Conservation (phyloP, 192 early-diverging fungal genomes). For the Umbelopsis isabellina region DNA sequence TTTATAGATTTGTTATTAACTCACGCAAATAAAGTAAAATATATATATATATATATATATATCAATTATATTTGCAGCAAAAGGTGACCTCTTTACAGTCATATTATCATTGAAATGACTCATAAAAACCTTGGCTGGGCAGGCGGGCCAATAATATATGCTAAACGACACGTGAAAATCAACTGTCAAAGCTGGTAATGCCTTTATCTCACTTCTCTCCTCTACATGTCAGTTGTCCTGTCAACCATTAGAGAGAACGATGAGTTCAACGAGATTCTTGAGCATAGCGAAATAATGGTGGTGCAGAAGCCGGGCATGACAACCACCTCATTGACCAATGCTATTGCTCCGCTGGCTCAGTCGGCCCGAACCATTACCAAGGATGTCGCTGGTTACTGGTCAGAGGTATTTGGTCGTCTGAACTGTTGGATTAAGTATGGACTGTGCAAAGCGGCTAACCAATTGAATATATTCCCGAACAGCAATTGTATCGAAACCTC, state of each 20-base stretch:
- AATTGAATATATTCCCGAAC: background rate
- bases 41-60: no score
- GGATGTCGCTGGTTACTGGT: constrained; percentile 12
- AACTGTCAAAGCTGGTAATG: background rate
- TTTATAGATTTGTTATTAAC: background rate
- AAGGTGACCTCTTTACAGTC: no score
- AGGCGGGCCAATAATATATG: no score
- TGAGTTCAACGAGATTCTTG: background rate
- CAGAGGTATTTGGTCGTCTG: background rate
- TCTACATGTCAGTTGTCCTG: constrained; percentile 3
- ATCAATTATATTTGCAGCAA: no score
- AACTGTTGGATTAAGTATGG: background rate
- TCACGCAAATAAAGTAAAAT: background rate
- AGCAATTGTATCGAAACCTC: constrained; percentile 48
- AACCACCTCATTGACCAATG: background rate
- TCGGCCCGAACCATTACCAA: constrained; percentile 12
- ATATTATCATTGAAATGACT: no score
- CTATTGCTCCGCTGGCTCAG: constrained; percentile 5
- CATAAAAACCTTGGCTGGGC: no score
- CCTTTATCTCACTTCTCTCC: background rate
- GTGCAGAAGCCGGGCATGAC: background rate
- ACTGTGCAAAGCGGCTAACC: background rate
- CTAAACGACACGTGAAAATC: background rate
- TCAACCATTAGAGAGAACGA: background rate
- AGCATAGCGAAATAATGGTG: background rate